These are phyloP conservation scores for Asclepias syriaca DNA, from an alignment of 257 asterid genomes.

Conservation along the genomic window DNA sequence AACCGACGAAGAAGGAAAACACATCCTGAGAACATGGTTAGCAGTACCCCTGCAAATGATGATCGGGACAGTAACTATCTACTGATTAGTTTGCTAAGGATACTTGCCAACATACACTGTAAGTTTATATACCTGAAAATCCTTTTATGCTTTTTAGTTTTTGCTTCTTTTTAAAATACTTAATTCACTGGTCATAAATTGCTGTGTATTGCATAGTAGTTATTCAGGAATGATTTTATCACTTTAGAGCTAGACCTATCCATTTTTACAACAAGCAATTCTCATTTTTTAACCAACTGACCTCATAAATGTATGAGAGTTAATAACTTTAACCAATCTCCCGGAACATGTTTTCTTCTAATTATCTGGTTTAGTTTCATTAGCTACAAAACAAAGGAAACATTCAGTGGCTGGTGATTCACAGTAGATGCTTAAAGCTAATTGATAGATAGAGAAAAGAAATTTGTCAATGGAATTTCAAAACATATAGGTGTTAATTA, in stretches of 20 bases:
- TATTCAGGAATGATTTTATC: background rate
- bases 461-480: background rate
- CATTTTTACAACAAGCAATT: background rate
- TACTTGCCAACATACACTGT: slow-evolving; percentile 79
- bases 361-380: background rate
- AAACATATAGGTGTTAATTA: background rate
- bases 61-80: slow-evolving; percentile 66
- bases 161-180: background rate
- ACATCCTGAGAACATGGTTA: slow-evolving; percentile 63
- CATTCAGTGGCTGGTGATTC: background rate
- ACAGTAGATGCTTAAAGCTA: background rate
- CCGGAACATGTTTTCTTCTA: background rate
- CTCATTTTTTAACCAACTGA: background rate
- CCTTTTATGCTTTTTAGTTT: background rate
- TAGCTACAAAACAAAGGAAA: background rate
- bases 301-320: background rate
- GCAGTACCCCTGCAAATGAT: slow-evolving; percentile 41
- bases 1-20: slow-evolving; percentile 83
- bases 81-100: slow-evolving; percentile 71
- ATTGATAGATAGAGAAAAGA: background rate
- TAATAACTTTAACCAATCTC: background rate
- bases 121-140: slow-evolving; percentile 25
- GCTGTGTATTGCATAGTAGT: background rate
- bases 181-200: background rate
- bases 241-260: background rate